Base-by-base conservation (phyloP, 2,329 filamentous ascomycete genomes). In the Trichoderma citrinoviride region DNA sequence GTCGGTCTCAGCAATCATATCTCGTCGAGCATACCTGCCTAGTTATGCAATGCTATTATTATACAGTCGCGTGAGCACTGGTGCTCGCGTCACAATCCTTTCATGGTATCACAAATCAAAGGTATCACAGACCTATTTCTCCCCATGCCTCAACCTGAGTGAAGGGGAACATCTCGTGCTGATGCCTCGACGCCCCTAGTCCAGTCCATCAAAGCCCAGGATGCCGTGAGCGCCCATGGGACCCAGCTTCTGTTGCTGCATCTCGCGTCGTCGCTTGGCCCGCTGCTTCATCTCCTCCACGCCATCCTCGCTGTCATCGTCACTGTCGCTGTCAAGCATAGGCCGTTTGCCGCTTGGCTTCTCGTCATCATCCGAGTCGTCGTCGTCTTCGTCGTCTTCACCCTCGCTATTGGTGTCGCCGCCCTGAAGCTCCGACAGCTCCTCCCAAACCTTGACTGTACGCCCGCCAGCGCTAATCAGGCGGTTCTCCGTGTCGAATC, bases 361-460 rank as follows among this genome's bases (percentile, higher is more conserved):
- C 68, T 75, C 71, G 73, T 80, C 73, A 70, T 81, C 81, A 1
- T 81, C 79, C n/a, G 80, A 79, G 15, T 82, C 81, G 0, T 77
- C 77, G 10, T 81, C 79, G 14, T 83, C 81, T 0, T 77, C 77
- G 0, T 81, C 80, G 0, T 77, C 78, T 0, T 78, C 82, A 1
- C 82, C 82, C 0, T 85, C 83, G 0, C 81, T 82, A 1, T 81
- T 81, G 1, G 75, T 74, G 2, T 70, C 70, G 33, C 74, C 71
- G 2, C 79, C 81, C 23, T 84, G 82, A 3, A 82, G 75, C 65
- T 80, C 81, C n/a, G 84, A 80, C 66, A 89, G 85, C 73, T 95
- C 87, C 90, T 95, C 87, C 95, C 95, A 99, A 2, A 98, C 88
- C 77, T 97, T 97, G 68, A 99, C 85, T 0, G 88, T 87, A 70